Percentiles rank a stretch among this genome's conserved stretches.
These are phyloP conservation scores for Biscutella laevigata DNA, from an alignment of 441 rosid species.

Conservation along the genomic window DNA sequence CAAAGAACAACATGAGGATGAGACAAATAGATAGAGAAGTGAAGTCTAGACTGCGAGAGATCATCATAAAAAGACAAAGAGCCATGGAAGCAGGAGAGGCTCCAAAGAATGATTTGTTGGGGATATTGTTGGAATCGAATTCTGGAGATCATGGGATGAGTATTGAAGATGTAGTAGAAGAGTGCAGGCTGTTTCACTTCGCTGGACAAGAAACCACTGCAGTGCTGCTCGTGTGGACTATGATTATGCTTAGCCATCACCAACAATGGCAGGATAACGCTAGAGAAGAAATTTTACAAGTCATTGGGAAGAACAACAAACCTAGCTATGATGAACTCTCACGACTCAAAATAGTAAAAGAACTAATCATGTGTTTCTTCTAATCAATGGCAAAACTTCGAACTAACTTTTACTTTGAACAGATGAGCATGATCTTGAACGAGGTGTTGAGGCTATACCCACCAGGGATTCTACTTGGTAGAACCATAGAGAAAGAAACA, in stretches of 20 bases:
- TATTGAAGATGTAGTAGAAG: slow-evolving; percentile 33
- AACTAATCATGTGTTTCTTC: neutral
- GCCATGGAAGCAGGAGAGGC: slow-evolving; percentile 28
- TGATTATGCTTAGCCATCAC: slow-evolving; percentile 30
- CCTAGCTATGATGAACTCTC: slow-evolving; percentile 30
- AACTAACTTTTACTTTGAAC: slow-evolving; percentile 5
- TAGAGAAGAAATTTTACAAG: slow-evolving; percentile 34
- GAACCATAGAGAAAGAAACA: slow-evolving; percentile 26
- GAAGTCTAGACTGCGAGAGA: slow-evolving; percentile 15
- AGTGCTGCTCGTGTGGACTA: slow-evolving; percentile 31
- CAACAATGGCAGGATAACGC: slow-evolving; percentile 33
- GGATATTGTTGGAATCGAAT: slow-evolving; percentile 34
- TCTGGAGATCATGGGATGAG: slow-evolving; percentile 32
- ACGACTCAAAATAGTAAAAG: slow-evolving; percentile 33
- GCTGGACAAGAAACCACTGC: slow-evolving; percentile 43
- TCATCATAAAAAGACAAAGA: slow-evolving; percentile 25
- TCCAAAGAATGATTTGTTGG: slow-evolving; percentile 29
- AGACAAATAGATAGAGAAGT: slow-evolving; percentile 26
- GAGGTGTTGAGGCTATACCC: slow-evolving; percentile 40
- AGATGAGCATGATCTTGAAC: slow-evolving; percentile 34
- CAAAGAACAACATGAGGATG: slow-evolving; percentile 24
- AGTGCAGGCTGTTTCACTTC: slow-evolving; percentile 37
- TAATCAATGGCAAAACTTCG: slow-evolving; percentile 16
- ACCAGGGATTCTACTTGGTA: slow-evolving; percentile 1
- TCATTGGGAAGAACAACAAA: slow-evolving; percentile 22